These are phyloP conservation scores for Orobanche coerulescens DNA, from an alignment of 257 asterid genomes.

Conservation along the genomic window DNA sequence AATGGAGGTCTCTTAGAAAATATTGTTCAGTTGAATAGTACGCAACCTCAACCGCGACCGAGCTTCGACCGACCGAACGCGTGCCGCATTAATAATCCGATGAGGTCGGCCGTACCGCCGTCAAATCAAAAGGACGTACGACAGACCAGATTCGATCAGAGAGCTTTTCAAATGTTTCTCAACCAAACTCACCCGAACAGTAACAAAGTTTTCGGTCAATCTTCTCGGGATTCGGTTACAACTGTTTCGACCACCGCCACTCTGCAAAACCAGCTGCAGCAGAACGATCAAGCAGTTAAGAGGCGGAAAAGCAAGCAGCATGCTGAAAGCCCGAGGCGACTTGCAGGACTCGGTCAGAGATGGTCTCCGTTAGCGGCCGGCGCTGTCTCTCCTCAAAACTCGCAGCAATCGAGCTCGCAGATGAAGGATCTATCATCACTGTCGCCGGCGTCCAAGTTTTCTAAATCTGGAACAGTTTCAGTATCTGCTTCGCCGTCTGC, in stretches of 20 bases:
- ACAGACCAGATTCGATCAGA: slow-evolving; percentile 21
- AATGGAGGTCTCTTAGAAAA: slow-evolving; percentile 5
- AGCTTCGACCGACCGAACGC: slow-evolving; percentile 6
- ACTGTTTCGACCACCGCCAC: slow-evolving; percentile 1
- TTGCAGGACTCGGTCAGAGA: slow-evolving; percentile 22
- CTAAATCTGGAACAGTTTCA: slow-evolving; percentile 23
- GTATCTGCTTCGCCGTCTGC: slow-evolving; percentile 29
- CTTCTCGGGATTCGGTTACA: slow-evolving; percentile 22
- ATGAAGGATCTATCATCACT: slow-evolving; percentile 25
- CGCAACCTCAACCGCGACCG: slow-evolving; percentile 9
- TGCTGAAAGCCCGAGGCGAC: slow-evolving; percentile 22
- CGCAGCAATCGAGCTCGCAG: slow-evolving; percentile 30
- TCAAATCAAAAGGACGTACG: slow-evolving; percentile 18
- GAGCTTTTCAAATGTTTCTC: slow-evolving; percentile 21
- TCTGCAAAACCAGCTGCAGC: slow-evolving; percentile 24
- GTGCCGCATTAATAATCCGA: no score
- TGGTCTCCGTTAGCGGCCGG: slow-evolving; percentile 17
- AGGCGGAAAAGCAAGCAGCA: slow-evolving; percentile 28
- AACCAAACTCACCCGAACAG: slow-evolving; percentile 14
- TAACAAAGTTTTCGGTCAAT: slow-evolving; percentile 15
- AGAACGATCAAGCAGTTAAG: slow-evolving; percentile 18
- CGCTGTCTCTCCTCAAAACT: slow-evolving; percentile 29
- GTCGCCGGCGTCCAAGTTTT: slow-evolving; percentile 12
- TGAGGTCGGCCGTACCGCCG: no score
- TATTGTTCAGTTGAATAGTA: slow-evolving; percentile 16